Evolutionary conservation across 306 rosid genomes (phyloP).

Genomic region (Acmispon strigosus): DNA sequence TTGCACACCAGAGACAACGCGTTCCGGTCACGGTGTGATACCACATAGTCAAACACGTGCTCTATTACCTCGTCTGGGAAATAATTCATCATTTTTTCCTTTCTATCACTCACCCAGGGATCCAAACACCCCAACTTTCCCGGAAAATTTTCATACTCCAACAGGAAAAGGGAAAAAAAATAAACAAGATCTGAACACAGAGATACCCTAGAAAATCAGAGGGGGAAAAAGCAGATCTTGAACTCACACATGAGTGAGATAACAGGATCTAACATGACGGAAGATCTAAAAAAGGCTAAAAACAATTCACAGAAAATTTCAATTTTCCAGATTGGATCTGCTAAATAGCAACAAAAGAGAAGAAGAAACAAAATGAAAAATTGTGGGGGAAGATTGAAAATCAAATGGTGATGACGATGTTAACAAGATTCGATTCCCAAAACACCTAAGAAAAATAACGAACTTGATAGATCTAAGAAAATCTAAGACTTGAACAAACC

Average conservation of each 20-base stretch:
- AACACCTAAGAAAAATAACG: neutral
- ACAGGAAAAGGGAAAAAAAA: neutral
- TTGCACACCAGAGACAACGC: conserved; percentile 80
- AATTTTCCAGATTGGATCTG: conserved; percentile 34
- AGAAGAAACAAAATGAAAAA: neutral
- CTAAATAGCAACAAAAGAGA: neutral
- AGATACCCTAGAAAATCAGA: neutral
- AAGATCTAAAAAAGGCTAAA: neutral
- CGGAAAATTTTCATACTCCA: conserved; percentile 19
- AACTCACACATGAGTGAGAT: neutral
- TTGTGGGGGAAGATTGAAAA: conserved; percentile 23
- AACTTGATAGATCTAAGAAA: conserved; percentile 41
- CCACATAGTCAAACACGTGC: conserved; percentile 67
- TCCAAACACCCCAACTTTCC: conserved; percentile 17
- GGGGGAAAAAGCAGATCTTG: conserved; percentile 25
- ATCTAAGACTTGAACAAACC: conserved; percentile 28
- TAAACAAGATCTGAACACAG: conserved; percentile 26
- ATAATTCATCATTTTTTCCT: conserved; percentile 52
- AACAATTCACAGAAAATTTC: neutral
- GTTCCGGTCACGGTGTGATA: conserved; percentile 75
- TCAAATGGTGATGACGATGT: conserved; percentile 37
- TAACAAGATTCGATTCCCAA: neutral
- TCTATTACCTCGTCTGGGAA: conserved; percentile 94
- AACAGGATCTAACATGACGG: conserved; percentile 11
- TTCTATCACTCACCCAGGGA: conserved; percentile 11